Base-by-base conservation (phyloP, 129 eudicot species). In the Erigeron canadensis region DNA sequence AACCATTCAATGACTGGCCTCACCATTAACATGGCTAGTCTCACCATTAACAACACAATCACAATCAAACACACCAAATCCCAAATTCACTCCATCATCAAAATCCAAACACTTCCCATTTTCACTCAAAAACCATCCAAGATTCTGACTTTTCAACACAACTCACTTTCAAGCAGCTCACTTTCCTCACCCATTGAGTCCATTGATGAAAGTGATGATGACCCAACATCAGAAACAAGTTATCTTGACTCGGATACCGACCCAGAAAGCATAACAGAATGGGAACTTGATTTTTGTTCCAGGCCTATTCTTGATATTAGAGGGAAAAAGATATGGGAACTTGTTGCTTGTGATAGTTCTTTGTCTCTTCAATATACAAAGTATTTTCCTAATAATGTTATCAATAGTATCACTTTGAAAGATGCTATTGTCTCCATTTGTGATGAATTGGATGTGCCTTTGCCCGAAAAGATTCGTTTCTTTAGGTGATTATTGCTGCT, bases 241-340 rank as follows among this genome's bases (percentile, higher is more conserved):
- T 94, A 85, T 80, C 78, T 94, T 40, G 96, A 94, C 83, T 96
- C 98, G 19, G 98, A 84, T 76, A 67, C 83, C 2, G 93, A 89
- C 53, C 98, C 97, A 11, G 82, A 85, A 46, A 94, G 87, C 76
- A 75, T 94, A 17, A 55, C 89, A 3, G 96, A 94, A 65, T 94
- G 98, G 98, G 98, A 89, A 55, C 65, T 94, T 80, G 98, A 94
- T 79, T 94, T 94, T 57, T 94, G 96, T 75, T 94, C 98, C 1
- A 89, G 98, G 62, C 98, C 98, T 59, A 89, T 94, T 57, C 95
- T 94, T 69, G 98, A 94, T 84, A 94, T 94, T 8, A 84, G 98
- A 79, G 98, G 96, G 50, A 89, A 94, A 77, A 94, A 89, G 86
- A 78, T 87, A 6, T 89, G 98, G 98, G 98, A 94, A 83, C 96